Evolutionary conservation across 805 yeast genomes (phyloP).

Genomic region (Ogataea haglerorum): DNA sequence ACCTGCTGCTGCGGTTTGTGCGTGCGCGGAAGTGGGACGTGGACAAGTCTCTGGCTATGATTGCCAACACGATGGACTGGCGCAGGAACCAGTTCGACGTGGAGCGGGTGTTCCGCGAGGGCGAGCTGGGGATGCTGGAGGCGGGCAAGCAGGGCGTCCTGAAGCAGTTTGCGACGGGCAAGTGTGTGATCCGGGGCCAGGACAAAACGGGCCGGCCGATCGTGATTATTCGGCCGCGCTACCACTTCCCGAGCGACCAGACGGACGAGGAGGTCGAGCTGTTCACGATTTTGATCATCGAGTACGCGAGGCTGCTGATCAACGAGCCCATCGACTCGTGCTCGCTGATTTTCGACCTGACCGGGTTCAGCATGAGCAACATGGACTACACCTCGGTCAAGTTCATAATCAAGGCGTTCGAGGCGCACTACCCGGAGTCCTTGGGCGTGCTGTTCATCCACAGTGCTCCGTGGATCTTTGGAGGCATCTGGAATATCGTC

Average conservation of each 20-base stretch:
- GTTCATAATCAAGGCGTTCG: conserved; percentile 83
- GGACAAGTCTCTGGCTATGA: conserved; percentile 65
- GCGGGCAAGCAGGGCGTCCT: conserved; percentile 44
- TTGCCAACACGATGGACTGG: conserved; percentile 74
- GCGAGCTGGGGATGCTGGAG: conserved; percentile 62
- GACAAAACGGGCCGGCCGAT: conserved; percentile 77
- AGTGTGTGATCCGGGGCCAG: conserved; percentile 70
- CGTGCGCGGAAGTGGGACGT: conserved; percentile 87
- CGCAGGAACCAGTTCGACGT: conserved; percentile 58
- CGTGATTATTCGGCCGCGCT: conserved; percentile 73
- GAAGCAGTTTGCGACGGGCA: conserved; percentile 58
- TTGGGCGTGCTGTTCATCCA: conserved; percentile 81
- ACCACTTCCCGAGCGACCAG: conserved; percentile 69
- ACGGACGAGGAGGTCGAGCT: conserved; percentile 67
- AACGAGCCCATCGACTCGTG: conserved; percentile 76
- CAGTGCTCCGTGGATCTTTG: conserved; percentile 96
- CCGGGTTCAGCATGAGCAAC: conserved; percentile 82
- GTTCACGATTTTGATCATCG: conserved; percentile 74
- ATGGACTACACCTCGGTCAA: conserved; percentile 93
- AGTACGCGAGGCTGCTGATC: conserved; percentile 72
- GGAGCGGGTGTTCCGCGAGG: conserved; percentile 60
- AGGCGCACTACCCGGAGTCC: conserved; percentile 95
- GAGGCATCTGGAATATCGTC: conserved; percentile 90
- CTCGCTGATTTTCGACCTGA: conserved; percentile 79
- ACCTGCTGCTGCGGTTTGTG: conserved; percentile 66